Evolutionary conservation across 768 basidiomycete species (phyloP), one percentile per base, ranked within the genome.

Genomic region (Leccinum arenicola): DNA sequence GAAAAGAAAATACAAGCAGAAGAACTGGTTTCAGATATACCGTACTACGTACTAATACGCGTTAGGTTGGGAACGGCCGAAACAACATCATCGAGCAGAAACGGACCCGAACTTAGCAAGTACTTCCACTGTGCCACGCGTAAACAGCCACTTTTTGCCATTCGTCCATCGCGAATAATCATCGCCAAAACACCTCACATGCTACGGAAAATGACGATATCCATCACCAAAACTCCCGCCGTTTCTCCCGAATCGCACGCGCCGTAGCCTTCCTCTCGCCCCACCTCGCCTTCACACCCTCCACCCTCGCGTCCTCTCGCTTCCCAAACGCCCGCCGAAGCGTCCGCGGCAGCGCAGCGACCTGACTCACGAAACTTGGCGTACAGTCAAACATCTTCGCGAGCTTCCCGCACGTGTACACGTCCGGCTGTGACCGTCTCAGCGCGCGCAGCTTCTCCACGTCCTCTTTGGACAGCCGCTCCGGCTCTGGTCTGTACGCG

Each of bases 321-420:
- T 63, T 76, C 54, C 77, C 72, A 56, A 79, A 73, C 54, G 72
- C 69, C 63, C 73, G 82, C 55, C 84, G 73, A 52, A 80, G 73
- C 5, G 79, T 62, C 57, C 81, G 81, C 62, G 80, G 80, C 55
- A 91, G 73, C 4, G 86, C 83, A 11, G 91, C 88, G 19, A 88
- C 76, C 60, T 79, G 76, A 10, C 78, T 80, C 56, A 93, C 85
- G 63, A 91, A 91, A 50, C 79, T 75, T 49, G 82, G 78, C 9
- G 88, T 85, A 76, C 88, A 89, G 14, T 80, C 80, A 72, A 94
- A 95, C 80, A 83, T 84, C 69, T 82, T 80, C 29, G 93, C 91
- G n/a, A 94, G 80, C 70, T 78, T 81, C 58, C 74, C 74, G 48
- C 87, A 80, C 56, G 86, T 88, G 73, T 86, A 88, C 35, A 70